A percentile compares a stretch with the other conserved stretches of the same genome.
Conservation (phyloP, 2,329 filamentous ascomycete species). For the Pochonia chlamydosporia region DNA sequence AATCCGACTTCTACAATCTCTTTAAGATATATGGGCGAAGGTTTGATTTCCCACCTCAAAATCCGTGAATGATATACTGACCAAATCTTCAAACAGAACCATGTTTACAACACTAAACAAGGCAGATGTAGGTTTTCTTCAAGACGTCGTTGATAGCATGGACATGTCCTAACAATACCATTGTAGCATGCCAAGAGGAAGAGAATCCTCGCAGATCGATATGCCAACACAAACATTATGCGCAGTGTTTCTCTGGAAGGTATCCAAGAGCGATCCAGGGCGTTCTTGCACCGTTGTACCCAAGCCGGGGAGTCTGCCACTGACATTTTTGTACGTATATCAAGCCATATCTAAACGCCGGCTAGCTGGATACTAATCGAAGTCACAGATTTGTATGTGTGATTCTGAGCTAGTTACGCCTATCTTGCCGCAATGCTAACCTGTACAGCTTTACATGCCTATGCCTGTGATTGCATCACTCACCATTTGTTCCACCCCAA, state of each 20-base stretch:
- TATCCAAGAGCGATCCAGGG: conserved; percentile 49
- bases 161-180: neutral
- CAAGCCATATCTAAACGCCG: neutral
- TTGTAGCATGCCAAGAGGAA: conserved; percentile 56
- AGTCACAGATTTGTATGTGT: conserved; percentile 5
- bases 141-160: neutral
- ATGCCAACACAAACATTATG: conserved; percentile 63
- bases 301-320: conserved; percentile 21
- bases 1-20: conserved; percentile 58
- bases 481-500: conserved; percentile 65
- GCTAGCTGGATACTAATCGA: neutral
- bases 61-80: neutral
- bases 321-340: conserved; percentile 55
- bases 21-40: conserved; percentile 53
- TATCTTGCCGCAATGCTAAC: neutral
- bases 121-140: conserved; percentile 35
- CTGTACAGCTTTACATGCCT: conserved; percentile 49
- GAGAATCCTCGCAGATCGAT: conserved; percentile 58
- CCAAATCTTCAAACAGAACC: conserved; percentile 31
- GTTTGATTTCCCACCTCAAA: conserved; percentile 24
- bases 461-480: conserved; percentile 63
- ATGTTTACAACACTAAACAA: conserved; percentile 57
- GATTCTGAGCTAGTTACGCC: neutral
- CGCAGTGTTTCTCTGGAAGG: conserved; percentile 47
- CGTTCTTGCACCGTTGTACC: conserved; percentile 49